Evolutionary conservation across 2,329 filamentous ascomycete genomes (phyloP).

Genomic region (Penicillium sp.): DNA sequence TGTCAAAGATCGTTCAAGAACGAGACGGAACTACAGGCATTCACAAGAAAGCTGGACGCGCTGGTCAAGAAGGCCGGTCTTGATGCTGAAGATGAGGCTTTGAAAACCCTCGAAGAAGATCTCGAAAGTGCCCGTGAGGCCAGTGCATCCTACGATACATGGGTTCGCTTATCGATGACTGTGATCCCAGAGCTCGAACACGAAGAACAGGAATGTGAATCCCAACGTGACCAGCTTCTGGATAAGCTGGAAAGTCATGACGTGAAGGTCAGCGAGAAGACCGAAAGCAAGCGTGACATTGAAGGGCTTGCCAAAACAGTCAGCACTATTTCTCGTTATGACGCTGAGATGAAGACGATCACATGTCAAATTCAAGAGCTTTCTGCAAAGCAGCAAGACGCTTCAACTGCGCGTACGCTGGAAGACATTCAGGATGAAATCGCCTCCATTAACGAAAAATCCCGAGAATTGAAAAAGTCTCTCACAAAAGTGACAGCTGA

Average conservation of each 20-base stretch:
- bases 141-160: conserved; percentile 70
- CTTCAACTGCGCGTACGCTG: conserved; percentile 64
- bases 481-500: conserved; percentile 67
- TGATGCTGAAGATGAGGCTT: conserved; percentile 60
- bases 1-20: conserved; percentile 69
- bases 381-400: conserved; percentile 70
- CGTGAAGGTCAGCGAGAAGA: conserved; percentile 59
- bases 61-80: conserved; percentile 52
- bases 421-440: conserved; percentile 83
- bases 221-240: conserved; percentile 61
- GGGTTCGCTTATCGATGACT: conserved; percentile 62
- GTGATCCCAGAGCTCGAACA: conserved; percentile 70
- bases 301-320: conserved; percentile 76
- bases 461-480: conserved; percentile 61
- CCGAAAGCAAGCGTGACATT: conserved; percentile 68
- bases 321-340: conserved; percentile 68
- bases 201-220: conserved; percentile 62
- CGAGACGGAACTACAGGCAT: conserved; percentile 59
- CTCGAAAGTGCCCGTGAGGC: conserved; percentile 63
- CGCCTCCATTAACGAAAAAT: conserved; percentile 64
- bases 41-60: conserved; percentile 66
- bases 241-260: conserved; percentile 68
- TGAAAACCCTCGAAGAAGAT: conserved; percentile 61
- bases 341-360: conserved; percentile 69
- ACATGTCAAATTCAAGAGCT: conserved; percentile 73